Evolutionary conservation across 2,329 filamentous ascomycete genomes (phyloP).

Genomic region (Trichocomaceae sp.): DNA sequence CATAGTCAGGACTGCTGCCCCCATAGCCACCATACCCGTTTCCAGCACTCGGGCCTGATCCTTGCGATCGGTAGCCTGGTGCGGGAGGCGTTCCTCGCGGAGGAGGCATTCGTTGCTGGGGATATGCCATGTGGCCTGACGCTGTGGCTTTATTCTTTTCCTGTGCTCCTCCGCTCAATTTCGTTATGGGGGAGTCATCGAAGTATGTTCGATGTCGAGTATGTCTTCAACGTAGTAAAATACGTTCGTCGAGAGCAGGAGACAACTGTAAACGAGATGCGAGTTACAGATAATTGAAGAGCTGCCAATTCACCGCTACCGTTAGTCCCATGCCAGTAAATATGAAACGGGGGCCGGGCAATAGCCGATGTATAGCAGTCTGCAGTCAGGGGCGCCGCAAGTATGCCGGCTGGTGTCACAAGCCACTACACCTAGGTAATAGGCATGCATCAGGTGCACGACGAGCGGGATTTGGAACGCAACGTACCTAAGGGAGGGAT

Average conservation of each 20-base stretch:
- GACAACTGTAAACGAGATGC: background rate
- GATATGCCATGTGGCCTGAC: constrained; percentile 30
- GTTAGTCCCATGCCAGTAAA: background rate
- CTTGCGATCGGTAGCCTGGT: constrained; percentile 21
- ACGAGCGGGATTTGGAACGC: background rate
- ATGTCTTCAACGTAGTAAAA: no score
- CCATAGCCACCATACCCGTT: constrained; percentile 19
- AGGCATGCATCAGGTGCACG: background rate
- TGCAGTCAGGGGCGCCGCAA: constrained; percentile 1
- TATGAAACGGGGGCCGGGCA: background rate
- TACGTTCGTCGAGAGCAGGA: no score
- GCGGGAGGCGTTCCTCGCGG: constrained; percentile 14
- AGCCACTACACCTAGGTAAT: background rate
- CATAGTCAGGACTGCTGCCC: constrained; percentile 9
- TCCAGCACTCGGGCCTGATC: constrained; percentile 22
- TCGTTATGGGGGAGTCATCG: constrained; percentile 10
- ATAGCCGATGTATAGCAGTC: background rate
- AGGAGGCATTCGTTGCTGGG: constrained; percentile 28
- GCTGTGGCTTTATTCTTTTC: background rate
- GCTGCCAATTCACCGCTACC: background rate
- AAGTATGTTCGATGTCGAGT: background rate
- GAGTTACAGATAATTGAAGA: background rate
- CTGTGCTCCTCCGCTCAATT: background rate
- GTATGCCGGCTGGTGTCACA: background rate
- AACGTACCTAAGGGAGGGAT: background rate